Evolutionary conservation across 2,329 filamentous ascomycete genomes (phyloP), one percentile per base, ranked within the genome.

Genomic region (Cladosporium sp.): DNA sequence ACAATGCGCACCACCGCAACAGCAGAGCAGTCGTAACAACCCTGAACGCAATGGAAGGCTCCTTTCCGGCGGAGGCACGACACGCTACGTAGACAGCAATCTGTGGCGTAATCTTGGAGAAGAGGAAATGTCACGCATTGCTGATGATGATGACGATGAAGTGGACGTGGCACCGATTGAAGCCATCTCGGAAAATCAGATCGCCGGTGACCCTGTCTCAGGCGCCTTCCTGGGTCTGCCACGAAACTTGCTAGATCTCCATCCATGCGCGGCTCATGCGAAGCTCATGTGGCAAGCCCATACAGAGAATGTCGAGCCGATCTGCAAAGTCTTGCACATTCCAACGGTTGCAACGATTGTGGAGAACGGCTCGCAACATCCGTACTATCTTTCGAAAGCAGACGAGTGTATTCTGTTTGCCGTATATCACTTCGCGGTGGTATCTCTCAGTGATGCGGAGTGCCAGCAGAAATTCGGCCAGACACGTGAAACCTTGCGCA

Each of bases 251-350:
- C 62, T 74, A 10, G 65, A 73, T 82, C 8, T 88, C 85, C 26
- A 79, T 91, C 74, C 74, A 67, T 82, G 80, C 26, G 85, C 89
- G 7, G 78, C 80, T 1, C 84, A 68, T 18, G 74, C 74, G 88
- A 77, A 85, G 82, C 85, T 73, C 69, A 78, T 18, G 74, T 82
- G 26, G 77, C 89, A 87, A 64, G 81, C 87, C 6, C 92, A 87
- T 73, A 83, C 87, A 64, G 86, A 90, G 67, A 91, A 91, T 65
- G 88, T 92, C 5, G 89, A 92, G 68, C 88, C 89, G 0, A 77
- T 92, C 13, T 80, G 89, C 68, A 91, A 91, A 74, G 79, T 92
- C n/a, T 72, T 92, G 11, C 90, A 93, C 74, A 79, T 88, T 0
- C 90, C 89, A 0, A 73, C 74, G 1, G 28, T 74, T 85, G 18